Percentiles rank a stretch among this genome's conserved stretches.
These are phyloP conservation scores for Syzygium oleosum DNA, from an alignment of 345 rosid species.

Conservation along the genomic window DNA sequence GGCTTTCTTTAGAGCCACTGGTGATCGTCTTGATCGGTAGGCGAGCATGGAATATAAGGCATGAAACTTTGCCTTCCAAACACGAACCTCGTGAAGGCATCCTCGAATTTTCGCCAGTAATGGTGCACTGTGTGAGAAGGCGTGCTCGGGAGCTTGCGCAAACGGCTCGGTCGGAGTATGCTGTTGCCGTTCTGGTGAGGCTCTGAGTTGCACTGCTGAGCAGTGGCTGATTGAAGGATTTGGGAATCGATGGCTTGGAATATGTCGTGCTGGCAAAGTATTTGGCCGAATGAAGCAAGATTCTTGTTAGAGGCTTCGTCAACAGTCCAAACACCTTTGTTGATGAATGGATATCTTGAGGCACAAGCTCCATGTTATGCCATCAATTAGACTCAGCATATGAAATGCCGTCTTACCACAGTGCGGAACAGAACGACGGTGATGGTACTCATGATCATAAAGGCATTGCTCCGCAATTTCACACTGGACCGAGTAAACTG, in stretches of 20 bases:
- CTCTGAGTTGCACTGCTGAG: conserved; percentile 3
- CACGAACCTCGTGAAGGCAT: conserved; percentile 26
- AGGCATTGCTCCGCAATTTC: conserved; percentile 9
- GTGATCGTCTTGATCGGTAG: background rate
- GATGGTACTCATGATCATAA: conserved; percentile 32
- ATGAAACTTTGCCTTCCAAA: conserved; percentile 23
- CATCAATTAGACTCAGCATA: background rate
- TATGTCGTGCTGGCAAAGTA: background rate
- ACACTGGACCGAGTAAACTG: conserved; percentile 22
- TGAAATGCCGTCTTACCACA: conserved; percentile 13
- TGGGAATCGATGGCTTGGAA: conserved; percentile 14
- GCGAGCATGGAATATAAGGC: conserved; percentile 20
- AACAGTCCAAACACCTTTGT: conserved; percentile 25
- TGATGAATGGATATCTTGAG: background rate
- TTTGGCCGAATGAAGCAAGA: conserved; percentile 17
- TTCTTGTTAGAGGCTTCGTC: conserved; percentile 22
- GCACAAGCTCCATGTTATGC: background rate
- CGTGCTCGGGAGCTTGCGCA: conserved; percentile 16
- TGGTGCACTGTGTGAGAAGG: conserved; percentile 23
- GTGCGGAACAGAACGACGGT: conserved; percentile 23
- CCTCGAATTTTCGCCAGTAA: conserved; percentile 20
- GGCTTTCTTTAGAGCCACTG: background rate
- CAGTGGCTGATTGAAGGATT: conserved; percentile 13
- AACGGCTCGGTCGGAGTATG: background rate
- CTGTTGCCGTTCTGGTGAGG: background rate